Base-by-base conservation (phyloP, 148 eudicot species). In the Tetragonia tetragonoides region DNA sequence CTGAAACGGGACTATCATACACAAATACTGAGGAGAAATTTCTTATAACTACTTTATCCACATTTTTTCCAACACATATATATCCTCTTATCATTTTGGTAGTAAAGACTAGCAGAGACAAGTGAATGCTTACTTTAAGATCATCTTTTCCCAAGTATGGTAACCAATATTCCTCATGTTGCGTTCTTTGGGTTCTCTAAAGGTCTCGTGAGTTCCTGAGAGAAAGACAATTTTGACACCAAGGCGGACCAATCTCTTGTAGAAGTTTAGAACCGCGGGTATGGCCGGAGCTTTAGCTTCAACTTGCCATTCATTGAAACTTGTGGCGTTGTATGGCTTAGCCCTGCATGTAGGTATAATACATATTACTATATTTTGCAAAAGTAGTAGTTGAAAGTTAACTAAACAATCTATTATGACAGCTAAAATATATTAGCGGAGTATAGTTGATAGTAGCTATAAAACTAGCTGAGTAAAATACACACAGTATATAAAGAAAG, bases 121-220 rank as follows among this genome's bases (percentile, higher is more conserved):
- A 28, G 34, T 28, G 34, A 1, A 42, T 24, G 38, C 85, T 75
- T 85, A 88, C 93, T 80, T 90, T 34, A 88, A 40, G 8, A 90
- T 78, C 68, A 90, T 82, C 63, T 59, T 75, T 54, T 82, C 81
- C 90, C 91, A 88, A 5, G 81, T 75, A 34, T 56, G 53, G 68
- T 85, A 88, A 41, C 93, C 91, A 38, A 72, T 81, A 5, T 77
- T 77, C 67, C 66, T 82, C 73, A 90, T 80, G 79, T 90, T 90
- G 23, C 69, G 53, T 28, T 38, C 23, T 57, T 85, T 87, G 24
- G 67, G 18, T n/a, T 85, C 72, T 71, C 78, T 73, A 10, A 42
- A 86, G 10, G 42, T 64, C 40, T 80, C 87, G 0, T 38, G 6
- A 62, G 87, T 59, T 34, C 88, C 93, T 0, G 90, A 66, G 24